Percentiles rank a stretch among this genome's conserved stretches.
phyloP scores from a whole-genome alignment of 495 filamentous ascomycete species.

The Talaromyces trachyspermus region DNA sequence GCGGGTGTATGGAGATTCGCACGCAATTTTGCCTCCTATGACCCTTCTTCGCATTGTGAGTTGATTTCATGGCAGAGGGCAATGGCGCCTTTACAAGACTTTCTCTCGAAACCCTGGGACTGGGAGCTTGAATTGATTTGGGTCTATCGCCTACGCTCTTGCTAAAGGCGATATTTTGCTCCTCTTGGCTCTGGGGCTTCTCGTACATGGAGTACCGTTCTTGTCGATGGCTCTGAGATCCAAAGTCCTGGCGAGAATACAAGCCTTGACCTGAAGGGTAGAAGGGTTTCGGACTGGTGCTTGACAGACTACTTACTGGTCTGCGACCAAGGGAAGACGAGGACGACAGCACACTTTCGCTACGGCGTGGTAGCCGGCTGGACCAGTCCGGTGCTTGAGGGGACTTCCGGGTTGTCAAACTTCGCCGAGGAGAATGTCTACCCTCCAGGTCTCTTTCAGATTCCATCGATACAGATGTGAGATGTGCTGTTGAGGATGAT shows the following conservation, averaged over 20 bases:
- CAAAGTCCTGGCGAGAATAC: slow-evolving; percentile 8
- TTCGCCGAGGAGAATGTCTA: slow-evolving; percentile 30
- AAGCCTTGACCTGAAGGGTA: slow-evolving; percentile 4
- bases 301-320: slow-evolving; percentile 3
- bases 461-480: slow-evolving; percentile 12
- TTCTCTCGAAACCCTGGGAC: slow-evolving; percentile 1
- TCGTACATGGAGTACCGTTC: slow-evolving; percentile 22
- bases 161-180: neutral
- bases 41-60: slow-evolving; percentile 30
- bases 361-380: slow-evolving; percentile 25
- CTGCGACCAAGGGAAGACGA: neutral
- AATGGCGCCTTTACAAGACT: slow-evolving; percentile 15
- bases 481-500: slow-evolving; percentile 7
- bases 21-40: slow-evolving; percentile 44
- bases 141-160: slow-evolving; percentile 5
- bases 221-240: slow-evolving; percentile 7
- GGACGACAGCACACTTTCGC: slow-evolving; percentile 23
- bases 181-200: slow-evolving; percentile 15
- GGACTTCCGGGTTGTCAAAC: slow-evolving; percentile 29
- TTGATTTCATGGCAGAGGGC: slow-evolving; percentile 33
- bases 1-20: slow-evolving; percentile 41
- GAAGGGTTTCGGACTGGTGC: neutral
- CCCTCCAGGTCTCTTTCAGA: slow-evolving; percentile 18
- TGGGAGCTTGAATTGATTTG: slow-evolving; percentile 1
- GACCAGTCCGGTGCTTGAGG: slow-evolving; percentile 15